Percentiles rank a stretch among this genome's conserved stretches.
phyloP scores from a whole-genome alignment of 2,329 filamentous ascomycete genomes.

The Alternaria novae-zelandiae region DNA sequence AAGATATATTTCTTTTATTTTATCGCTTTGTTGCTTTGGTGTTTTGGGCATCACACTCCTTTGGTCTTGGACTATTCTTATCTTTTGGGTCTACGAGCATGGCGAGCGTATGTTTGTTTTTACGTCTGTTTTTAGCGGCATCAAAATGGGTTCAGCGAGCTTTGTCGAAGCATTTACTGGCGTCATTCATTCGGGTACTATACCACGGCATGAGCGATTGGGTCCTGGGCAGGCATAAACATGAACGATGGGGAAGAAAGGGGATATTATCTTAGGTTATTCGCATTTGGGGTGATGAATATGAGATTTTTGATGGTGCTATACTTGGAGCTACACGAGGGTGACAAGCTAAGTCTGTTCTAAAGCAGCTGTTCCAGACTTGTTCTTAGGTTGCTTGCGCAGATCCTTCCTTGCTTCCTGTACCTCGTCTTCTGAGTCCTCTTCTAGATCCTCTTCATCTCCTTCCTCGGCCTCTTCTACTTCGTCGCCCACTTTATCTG shows the following conservation, averaged over 20 bases:
- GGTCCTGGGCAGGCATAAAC: neutral
- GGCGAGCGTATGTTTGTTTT: neutral
- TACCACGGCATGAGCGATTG: conserved; percentile 24
- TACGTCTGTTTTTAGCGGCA: conserved; percentile 30
- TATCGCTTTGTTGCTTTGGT: neutral
- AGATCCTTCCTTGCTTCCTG: neutral
- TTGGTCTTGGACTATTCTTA: conserved; percentile 9
- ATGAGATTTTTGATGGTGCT: neutral
- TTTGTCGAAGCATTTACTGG: conserved; percentile 23
- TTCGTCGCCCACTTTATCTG: neutral
- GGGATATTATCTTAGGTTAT: neutral
- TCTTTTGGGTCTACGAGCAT: neutral
- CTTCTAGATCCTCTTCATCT: neutral
- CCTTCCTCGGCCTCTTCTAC: neutral
- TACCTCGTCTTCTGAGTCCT: neutral
- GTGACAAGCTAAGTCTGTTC: neutral
- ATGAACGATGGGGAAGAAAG: neutral
- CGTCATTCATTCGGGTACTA: conserved; percentile 24
- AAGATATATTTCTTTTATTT: neutral
- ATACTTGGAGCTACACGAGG: neutral
- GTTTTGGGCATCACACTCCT: conserved; percentile 6
- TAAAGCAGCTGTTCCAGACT: neutral
- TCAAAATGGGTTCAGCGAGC: conserved; percentile 23
- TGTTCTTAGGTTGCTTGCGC: neutral
- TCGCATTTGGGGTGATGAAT: neutral